Base-by-base conservation (phyloP, 306 rosid genomes). In the Sindora glabra region DNA sequence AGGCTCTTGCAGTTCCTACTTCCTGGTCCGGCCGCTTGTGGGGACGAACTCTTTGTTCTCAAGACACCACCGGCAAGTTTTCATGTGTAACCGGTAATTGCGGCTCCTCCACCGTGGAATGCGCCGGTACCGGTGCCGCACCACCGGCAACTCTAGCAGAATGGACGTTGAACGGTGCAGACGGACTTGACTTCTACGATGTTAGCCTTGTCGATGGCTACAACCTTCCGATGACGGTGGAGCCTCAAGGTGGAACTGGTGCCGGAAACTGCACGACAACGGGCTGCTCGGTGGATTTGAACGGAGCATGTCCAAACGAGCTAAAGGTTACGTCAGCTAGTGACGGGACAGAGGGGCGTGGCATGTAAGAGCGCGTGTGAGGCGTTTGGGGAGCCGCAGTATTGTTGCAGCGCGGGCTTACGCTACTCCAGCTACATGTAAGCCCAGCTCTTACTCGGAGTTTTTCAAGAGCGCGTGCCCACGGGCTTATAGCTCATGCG, bases 331-430 rank as follows among this genome's bases (percentile, higher is more conserved):
- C 7, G 72, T 11, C 62, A 6, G 73, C 44, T 78, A 13, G 74
- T 10, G 23, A 84, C 59, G 2, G 83, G 85, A 0, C 48, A 46
- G 3, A 68, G 32, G 6, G 65, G 70, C 0, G 92, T 81, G 3
- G 91, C 94, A 40, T 90, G 97, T 23, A 83, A 75, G 50, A 90
- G 97, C 85, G 97, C 97, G 61, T 90, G 97, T 13, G 95, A 71
- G 42, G 97, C 94, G 0, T 90, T 90, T 6, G 70, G 58, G 24
- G 26, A 77, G 60, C 81, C 94, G 4, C 64, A 82, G 71, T 90
- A 87, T 26, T 90, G 97, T 22, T 90, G 97, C 37, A 80, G 76
- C 3, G 97, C 95, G 63, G 83, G 85, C 68, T n/a, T 87, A 74
- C 2, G 74, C 48, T 0, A 52, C 72, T 2, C 97, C 95, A 0